These are phyloP conservation scores for Fistulinella staudtii DNA, from an alignment of 1,284 basidiomycete species.

Conservation along the genomic window DNA sequence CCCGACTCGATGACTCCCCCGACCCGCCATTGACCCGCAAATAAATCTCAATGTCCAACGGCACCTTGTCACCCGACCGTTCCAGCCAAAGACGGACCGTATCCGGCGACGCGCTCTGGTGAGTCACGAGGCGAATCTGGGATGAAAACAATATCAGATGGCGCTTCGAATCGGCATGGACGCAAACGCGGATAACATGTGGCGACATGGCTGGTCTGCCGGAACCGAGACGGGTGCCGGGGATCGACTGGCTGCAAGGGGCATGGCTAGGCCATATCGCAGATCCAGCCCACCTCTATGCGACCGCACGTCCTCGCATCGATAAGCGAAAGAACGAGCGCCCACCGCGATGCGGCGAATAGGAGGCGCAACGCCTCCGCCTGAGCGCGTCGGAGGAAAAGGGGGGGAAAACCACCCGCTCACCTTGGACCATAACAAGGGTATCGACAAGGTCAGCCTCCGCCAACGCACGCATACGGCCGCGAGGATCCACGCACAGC, in stretches of 20 bases:
- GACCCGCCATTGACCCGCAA: constrained; percentile 46
- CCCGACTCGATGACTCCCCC: constrained; percentile 22
- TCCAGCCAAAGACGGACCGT: constrained; percentile 75
- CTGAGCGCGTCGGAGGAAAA: background rate
- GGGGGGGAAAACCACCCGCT: constrained; percentile 23
- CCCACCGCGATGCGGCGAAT: constrained; percentile 9
- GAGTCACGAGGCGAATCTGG: constrained; percentile 69
- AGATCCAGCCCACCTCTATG: background rate
- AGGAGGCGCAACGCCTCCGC: constrained; percentile 4
- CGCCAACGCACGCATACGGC: constrained; percentile 64
- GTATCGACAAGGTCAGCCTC: constrained; percentile 56
- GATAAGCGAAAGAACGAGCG: constrained; percentile 10
- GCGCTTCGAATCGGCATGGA: constrained; percentile 1
- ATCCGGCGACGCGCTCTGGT: constrained; percentile 65
- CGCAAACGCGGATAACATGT: constrained; percentile 7
- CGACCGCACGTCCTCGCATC: background rate
- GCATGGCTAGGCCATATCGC: constrained; percentile 1
- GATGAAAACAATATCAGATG: constrained; percentile 2
- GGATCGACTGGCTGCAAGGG: constrained; percentile 2
- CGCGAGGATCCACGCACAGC: constrained; percentile 65
- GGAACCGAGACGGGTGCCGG: background rate
- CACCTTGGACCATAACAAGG: constrained; percentile 70
- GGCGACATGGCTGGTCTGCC: background rate
- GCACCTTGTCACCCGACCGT: constrained; percentile 61
- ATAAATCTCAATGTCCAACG: constrained; percentile 75